Base-by-base conservation (phyloP, 2,329 filamentous ascomycete genomes). In the Fusarium sp. region DNA sequence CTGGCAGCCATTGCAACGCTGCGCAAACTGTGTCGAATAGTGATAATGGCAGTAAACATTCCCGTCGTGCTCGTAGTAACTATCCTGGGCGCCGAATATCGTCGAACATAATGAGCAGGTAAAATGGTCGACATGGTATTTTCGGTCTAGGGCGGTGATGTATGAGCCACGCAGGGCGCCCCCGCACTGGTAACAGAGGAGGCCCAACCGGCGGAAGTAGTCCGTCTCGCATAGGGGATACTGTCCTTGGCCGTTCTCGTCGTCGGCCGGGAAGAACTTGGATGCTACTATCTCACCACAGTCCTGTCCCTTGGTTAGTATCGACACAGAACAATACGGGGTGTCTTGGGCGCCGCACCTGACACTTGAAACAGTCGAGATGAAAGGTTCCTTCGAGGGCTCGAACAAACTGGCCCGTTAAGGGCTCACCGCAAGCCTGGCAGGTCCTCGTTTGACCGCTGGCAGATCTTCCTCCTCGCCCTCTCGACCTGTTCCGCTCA, bases 111-210 rank as follows among this genome's bases (percentile, higher is more conserved):
- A 92, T 13, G 95, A 98, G 84, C 97, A 99, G 41, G 97, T 99
- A 81, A 99, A 99, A 85, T 99, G 97, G 83, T 98, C 96, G 76
- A 99, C 97, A 84, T 98, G 97, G 83, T 99, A 99, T 86, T 99
- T 99, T 79, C 95, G 94, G 77, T 99, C 97, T 64, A 99, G 89
- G 5, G 97, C 97, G 18, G 97, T 99, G 80, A 99, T 99, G 84
- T 99, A 99, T 6, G 97, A 98, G 56, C 97, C 97, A 72, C 97
- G 93, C 23, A 99, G 89, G 57, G 97, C 97, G 68, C 95, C 95
- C 75, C 95, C 95, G 82, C 97, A 99, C 73, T 97, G 92, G 83
- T 94, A 94, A 83, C 97, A 99, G 50, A 99, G 88, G 52, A 99
- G 88, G 72, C 96, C 95, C 20, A 99, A 90, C 69, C 97, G 91